Base-by-base conservation (phyloP, 129 eudicot species). In the Saposhnikovia divaricata region DNA sequence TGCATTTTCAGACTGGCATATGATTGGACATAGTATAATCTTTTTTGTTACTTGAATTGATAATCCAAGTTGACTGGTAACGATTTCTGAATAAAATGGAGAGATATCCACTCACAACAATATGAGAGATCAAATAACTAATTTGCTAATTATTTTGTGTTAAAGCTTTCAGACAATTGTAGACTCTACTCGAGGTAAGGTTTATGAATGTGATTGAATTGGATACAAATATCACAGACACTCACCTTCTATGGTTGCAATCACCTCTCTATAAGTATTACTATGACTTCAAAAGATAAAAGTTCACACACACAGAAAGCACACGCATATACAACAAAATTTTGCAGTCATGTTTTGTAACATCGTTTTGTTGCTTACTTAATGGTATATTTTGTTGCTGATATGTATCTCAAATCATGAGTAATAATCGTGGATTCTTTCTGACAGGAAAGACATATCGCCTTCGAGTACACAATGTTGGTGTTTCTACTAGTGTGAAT, bases 401-500 rank as follows among this genome's bases (percentile, higher is more conserved):
- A 15, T 46, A 27, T 82, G 65, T n/a, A 74, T 53, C 72, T 77
- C 8, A 16, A 47, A 47, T 25, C 65, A 77, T 28, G 45, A 28
- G 4, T 55, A 4, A 73, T 42, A 72, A 40, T 61, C 8, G 12
- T 74, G 45, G 10, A 13, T 47, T 42, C n/a, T 68, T 46, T 87
- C 77, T 37, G 81, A 83, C 94, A 95, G 98, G 98, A 72, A 90
- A 91, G 84, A 92, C 97, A 40, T 95, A 95, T 85, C 96, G 98
- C 65, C 51, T 89, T 47, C 97, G 98, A 0, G 94, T 95, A 19
- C 97, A 93, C 81, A 95, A 95, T 59, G 96, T 95, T 47, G 98
- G 98, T 74, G 85, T 83, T 77, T 85, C 96, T 11, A 92, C 96
- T 39, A 95, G 97, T 84, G 86, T 95, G 84, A 95, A 95, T 88